Evolutionary conservation across 192 early-diverging fungal species (phyloP), one percentile per base, ranked within the genome.

Genomic region (Gryganskiella cystojenkinii): DNA sequence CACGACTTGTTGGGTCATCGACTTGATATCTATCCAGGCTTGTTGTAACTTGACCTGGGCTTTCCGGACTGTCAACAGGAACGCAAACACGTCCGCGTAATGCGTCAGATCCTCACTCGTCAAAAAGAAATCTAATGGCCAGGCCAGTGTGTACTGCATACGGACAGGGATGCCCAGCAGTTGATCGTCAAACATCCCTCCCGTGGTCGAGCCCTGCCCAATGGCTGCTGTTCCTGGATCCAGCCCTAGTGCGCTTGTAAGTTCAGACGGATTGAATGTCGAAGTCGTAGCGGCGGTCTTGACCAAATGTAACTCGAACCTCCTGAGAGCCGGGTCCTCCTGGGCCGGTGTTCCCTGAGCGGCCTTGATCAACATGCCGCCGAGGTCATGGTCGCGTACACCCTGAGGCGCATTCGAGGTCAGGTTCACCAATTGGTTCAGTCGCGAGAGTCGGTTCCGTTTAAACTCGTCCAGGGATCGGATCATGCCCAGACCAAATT

Each of bases 51-150:
- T 67, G 45, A 84, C 79, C 52, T 92, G 91, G 3, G 85, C 73
- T 33, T 84, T 82, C 40, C 87, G 85, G 13, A 92, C 71, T 14
- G 70, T 67, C 17, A 92, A 74, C 34, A 94, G 66, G 56, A 92
- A 94, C 8, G 83, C 67, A 75, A 89, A 89, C 15, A 94, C 56
- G 28, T 80, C 58, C 22, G 86, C 86, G 58, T 92, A 94, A 20
- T 84, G 86, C 0, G 61, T 47, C 52, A 93, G 62, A 71, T 93
- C 90, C 31, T 78, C 80, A 17, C 56, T 37, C 4, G 86, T 87
- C 20, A 94, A 67, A 56, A 94, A 86, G 10, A 92, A 80, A 81
- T 91, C 87, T 27, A 94, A 65, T 3, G 92, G 92, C 92, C 92
- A 94, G 20, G 70, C 35, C 17, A 92, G 62, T 25, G 79, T 61